phyloP scores from a whole-genome alignment of 2,329 filamentous ascomycete genomes.

The Penicillium corylophilum region DNA sequence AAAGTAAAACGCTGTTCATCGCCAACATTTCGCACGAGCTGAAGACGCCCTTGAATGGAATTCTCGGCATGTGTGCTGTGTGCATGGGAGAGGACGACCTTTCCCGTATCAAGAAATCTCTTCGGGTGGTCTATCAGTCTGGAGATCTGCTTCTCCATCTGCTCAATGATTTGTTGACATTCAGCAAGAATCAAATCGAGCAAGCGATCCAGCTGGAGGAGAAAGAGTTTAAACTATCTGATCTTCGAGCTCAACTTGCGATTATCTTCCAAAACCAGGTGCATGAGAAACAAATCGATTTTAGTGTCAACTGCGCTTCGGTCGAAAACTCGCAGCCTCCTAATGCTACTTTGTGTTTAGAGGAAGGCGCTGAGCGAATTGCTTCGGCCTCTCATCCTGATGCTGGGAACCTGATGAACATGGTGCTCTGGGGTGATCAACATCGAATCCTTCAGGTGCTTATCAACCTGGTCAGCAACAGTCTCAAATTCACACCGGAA shows the following conservation, averaged over 20 bases:
- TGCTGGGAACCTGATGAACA: conserved; percentile 71
- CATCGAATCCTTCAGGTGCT: conserved; percentile 89
- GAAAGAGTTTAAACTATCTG: conserved; percentile 79
- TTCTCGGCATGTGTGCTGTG: conserved; percentile 86
- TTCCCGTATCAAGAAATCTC: conserved; percentile 72
- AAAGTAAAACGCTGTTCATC: conserved; percentile 94
- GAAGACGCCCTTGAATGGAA: conserved; percentile 89
- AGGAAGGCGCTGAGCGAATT: conserved; percentile 23
- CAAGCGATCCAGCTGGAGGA: conserved; percentile 79
- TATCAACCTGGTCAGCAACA: conserved; percentile 77
- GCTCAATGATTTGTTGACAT: conserved; percentile 84
- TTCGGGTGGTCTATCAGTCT: conserved; percentile 87
- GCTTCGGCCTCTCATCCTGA: conserved; percentile 62
- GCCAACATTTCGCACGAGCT: conserved; percentile 83
- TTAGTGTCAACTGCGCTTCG: conserved; percentile 70
- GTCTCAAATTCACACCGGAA: conserved; percentile 81
- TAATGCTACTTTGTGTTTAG: conserved; percentile 15
- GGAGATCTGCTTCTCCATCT: conserved; percentile 81
- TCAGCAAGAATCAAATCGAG: conserved; percentile 92
- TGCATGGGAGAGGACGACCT: conserved; percentile 90
- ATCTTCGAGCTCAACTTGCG: conserved; percentile 76
- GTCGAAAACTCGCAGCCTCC: conserved; percentile 37
- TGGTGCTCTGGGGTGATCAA: conserved; percentile 89
- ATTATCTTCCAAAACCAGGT: conserved; percentile 91
- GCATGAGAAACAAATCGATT: conserved; percentile 71